Evolutionary conservation across 2,329 filamentous ascomycete species (phyloP), one percentile per base, ranked within the genome.

Genomic region (Fusarium poae): DNA sequence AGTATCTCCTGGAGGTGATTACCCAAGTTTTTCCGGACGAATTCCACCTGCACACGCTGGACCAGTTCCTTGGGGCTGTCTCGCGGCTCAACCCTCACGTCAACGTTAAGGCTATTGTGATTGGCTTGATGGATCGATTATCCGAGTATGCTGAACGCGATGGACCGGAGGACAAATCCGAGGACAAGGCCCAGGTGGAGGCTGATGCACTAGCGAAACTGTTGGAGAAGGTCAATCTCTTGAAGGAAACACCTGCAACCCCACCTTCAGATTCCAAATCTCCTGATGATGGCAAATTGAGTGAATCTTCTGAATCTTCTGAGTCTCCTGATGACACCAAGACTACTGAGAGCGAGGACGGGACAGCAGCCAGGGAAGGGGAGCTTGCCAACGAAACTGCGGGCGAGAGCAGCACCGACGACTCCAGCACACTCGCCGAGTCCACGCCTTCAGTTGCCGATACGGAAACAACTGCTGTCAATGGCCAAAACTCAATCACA

Each of bases 21-120:
- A 99, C 95, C 7, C 97, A 99, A 80, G 96, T 98, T 53, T 99
- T 99, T 83, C 96, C 96, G 1, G 96, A 99, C 80, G 96, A 99
- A 77, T 99, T 95, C 78, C 97, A 99, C 80, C 88, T 99, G 23
- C 94, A 99, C 77, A 99, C 96, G 0, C 88, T 99, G 32, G 96
- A 98, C 77, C 92, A 97, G 77, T 93, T 99, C 78, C 88, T 99
- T 34, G 96, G 92, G 11, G 96, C 96, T 9, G 97, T 97, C 34
- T 93, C 95, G 16, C 87, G 95, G 60, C 85, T 99, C 37, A 97
- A 99, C 75, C 96, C 95, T 0, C 93, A 98, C 76, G 96, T 99
- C 75, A 97, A 99, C 72, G 90, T 99, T 81, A 99, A 99, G 82
- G 92, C 92, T 46, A 99, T 99, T 60, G 95, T 99, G 12, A 97